Base-by-base conservation (phyloP, 2,329 filamentous ascomycete species). In the Knufia petricola region DNA sequence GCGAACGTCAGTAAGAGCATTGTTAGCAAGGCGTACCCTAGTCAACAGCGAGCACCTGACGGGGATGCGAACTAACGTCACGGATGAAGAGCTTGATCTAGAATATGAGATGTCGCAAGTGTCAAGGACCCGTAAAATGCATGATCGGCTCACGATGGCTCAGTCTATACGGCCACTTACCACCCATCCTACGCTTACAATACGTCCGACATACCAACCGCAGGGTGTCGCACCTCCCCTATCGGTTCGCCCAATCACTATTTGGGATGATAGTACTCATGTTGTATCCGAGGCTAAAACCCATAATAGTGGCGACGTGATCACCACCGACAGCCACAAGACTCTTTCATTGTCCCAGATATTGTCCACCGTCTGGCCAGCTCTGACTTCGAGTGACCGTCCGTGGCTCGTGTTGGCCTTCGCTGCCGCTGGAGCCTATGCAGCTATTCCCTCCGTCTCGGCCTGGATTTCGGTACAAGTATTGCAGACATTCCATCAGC, bases 381-480 rank as follows among this genome's bases (percentile, higher is more conserved):
- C 66, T 0, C 67, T 95, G 1, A 66, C 69, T 1, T 60, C 58
- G 45, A 65, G 55, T 4, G 71, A 81, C 10, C 77, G 75, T 1
- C 1, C 75, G 0, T 63, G 77, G 10, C 66, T 94, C 1, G 23
- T 82, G 0, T 47, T 76, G 1, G 86, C 81, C 1, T 65, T 87
- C 8, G n/a, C 76, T 0, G 72, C 76, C 38, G 79, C 82, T 24
- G 58, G 84, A 1, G 57, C 82, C 0, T 80, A 85, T 40, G 82
- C 85, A 2, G 77, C 73, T 2, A 73, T 77, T 21, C 85, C 83
- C 0, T 85, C 88, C 0, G 69, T 78, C 0, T 95, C 95, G 58
- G 83, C 87, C 0, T 87, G 77, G 61, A 71, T 84, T 7, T 81
- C 95, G 44, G 78, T 87, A 0, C 78, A 82, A 49, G 74, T 95